Percentiles rank a stretch among this genome's conserved stretches.
phyloP scores from a whole-genome alignment of 2,329 filamentous ascomycete species.

The Scopulariopsis brevicaulis region DNA sequence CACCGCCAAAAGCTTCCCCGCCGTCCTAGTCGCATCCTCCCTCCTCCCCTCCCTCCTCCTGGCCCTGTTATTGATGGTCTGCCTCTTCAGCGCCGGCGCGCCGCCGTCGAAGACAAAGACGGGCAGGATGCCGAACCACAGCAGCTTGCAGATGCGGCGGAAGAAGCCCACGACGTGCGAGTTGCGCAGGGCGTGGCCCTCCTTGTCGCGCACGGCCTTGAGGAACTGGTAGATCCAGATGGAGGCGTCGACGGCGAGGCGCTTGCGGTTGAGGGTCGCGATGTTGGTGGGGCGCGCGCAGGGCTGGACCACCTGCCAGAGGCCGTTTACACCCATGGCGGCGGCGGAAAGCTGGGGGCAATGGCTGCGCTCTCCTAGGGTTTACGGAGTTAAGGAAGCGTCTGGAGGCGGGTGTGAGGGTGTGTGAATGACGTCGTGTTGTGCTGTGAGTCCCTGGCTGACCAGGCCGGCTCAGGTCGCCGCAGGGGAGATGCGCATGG shows the following conservation, averaged over 20 bases:
- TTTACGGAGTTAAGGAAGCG: neutral
- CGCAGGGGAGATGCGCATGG: neutral
- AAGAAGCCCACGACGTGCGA: constrained; percentile 97
- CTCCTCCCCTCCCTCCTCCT: constrained; percentile 73
- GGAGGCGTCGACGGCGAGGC: constrained; percentile 91
- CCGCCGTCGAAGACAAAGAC: constrained; percentile 98
- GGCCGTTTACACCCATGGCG: constrained; percentile 92
- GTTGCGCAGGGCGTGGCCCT: constrained; percentile 92
- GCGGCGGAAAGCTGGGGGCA: neutral
- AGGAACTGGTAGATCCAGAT: constrained; percentile 99
- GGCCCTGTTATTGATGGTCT: constrained; percentile 75
- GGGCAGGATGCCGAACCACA: constrained; percentile 92
- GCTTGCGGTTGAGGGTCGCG: constrained; percentile 90
- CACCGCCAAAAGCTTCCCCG: constrained; percentile 80
- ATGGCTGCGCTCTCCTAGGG: neutral
- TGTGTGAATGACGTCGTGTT: neutral
- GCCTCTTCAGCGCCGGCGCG: constrained; percentile 78
- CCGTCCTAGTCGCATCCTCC: constrained; percentile 87
- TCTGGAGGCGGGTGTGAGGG: neutral
- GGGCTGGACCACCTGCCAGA: constrained; percentile 93
- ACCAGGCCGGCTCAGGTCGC: constrained; percentile 1
- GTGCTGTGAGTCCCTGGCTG: neutral
- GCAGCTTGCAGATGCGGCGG: constrained; percentile 90
- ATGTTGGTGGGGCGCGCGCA: constrained; percentile 94
- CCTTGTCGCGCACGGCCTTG: constrained; percentile 96